Base-by-base conservation (phyloP, 176 grass and related monocot species). In the Calamus simplicifolius region DNA sequence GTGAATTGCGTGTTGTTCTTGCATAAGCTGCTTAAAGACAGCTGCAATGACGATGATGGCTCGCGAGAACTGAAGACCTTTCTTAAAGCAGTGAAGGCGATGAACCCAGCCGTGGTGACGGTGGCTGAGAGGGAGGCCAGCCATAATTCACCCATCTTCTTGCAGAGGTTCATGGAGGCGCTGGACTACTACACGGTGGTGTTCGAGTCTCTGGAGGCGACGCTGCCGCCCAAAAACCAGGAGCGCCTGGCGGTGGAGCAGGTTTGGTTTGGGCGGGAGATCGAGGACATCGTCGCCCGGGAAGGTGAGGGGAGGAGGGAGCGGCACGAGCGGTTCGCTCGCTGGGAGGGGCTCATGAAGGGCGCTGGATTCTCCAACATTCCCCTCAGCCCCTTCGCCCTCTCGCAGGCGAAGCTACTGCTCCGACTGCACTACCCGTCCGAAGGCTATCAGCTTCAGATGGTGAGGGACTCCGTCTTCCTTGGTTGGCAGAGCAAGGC, bases 351-450 rank as follows among this genome's bases (percentile, higher is more conserved):
- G 0, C 70, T 77, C 13, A 81, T 86, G 19, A 27, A 63, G 21
- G 59, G 18, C 26, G 77, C 81, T 19, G 87, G 93, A 2, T 92
- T 98, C 49, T 17, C 58, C 0, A 70, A 75, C 17, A 79, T 78
- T 27, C 75, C 75, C 8, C 93, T 98, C 12, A 98, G 93, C 62
- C 66, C 60, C 16, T 98, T 88, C 35, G 85, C 93, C 21, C 78
- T 92, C 18, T 92, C 93, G 25, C 93, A 98, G 80, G 93, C 93
- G 5, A 49, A 76, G 69, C 72, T 98, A 25, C 76, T 98, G 49
- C 93, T 98, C 19, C 87, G 93, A 15, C 69, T 98, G 66, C 87
- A 98, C 67, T 98, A 98, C 79, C 93, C 93, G 0, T 98, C 93
- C 21, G 93, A 98, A 27, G 93, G 93, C 4, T 98, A 98, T 62